Evolutionary conservation across 345 rosid genomes (phyloP).

Genomic region (Rhodamnia rubescens): DNA sequence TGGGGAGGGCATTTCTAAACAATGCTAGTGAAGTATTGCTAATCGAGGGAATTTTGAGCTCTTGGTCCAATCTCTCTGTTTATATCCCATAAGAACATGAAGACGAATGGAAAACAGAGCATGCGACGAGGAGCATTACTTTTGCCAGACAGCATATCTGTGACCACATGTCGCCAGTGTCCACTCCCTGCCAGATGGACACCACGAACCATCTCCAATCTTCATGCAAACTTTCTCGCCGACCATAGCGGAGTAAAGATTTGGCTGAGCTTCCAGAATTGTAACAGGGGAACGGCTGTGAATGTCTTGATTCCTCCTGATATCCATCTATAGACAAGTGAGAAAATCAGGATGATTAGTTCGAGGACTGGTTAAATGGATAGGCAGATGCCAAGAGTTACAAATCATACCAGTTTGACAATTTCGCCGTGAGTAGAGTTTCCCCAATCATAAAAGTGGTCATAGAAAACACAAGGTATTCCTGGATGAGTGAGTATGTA

Average conservation of each 20-base stretch:
- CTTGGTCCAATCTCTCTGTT: background rate
- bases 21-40: background rate
- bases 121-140: conserved; percentile 13
- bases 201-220: conserved; percentile 88
- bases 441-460: conserved; percentile 79
- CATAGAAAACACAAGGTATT: conserved; percentile 78
- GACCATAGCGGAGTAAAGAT: conserved; percentile 60
- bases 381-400: background rate
- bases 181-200: conserved; percentile 77
- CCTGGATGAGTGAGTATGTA: conserved; percentile 91
- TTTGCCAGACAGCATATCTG: conserved; percentile 74
- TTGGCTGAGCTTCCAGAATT: conserved; percentile 53
- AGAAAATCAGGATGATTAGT: background rate
- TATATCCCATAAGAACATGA: background rate
- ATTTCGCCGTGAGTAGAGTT: conserved; percentile 55
- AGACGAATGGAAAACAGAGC: background rate
- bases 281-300: conserved; percentile 53
- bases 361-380: background rate
- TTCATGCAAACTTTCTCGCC: conserved; percentile 81
- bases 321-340: conserved; percentile 33
- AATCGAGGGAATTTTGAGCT: background rate
- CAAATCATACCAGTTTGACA: conserved; percentile 47
- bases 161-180: conserved; percentile 60
- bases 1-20: background rate
- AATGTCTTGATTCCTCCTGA: conserved; percentile 51